Percentiles rank a stretch among this genome's conserved stretches.
phyloP scores from a whole-genome alignment of 495 filamentous ascomycete species.

The Aspergillus bertholletiae region DNA sequence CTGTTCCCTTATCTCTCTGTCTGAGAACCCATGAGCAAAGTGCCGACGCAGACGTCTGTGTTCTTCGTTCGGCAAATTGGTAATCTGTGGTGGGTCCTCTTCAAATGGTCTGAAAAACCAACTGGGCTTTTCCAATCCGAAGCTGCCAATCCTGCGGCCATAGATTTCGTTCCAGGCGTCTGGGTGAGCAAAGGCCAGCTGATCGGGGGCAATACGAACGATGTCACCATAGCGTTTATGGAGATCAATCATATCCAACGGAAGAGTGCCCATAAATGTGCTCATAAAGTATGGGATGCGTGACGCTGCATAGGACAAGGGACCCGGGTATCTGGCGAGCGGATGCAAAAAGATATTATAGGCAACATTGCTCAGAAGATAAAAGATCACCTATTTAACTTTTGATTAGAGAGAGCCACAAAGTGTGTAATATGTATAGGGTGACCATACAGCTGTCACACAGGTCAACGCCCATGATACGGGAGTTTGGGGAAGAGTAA shows the following conservation, averaged over 20 bases:
- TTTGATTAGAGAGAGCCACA: too few species aligned
- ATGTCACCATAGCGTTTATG: slow-evolving; percentile 50
- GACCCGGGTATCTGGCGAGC: slow-evolving; percentile 23
- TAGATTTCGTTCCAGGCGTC: slow-evolving; percentile 56
- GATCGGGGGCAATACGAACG: slow-evolving; percentile 51
- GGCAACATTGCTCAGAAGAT: slow-evolving; percentile 7
- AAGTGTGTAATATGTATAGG: too few species aligned
- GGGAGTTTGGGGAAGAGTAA: too few species aligned
- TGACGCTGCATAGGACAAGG: slow-evolving; percentile 35
- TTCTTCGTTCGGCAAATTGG: slow-evolving; percentile 30
- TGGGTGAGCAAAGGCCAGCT: slow-evolving; percentile 46
- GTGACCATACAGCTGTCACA: too few species aligned
- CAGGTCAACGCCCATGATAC: too few species aligned
- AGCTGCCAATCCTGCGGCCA: slow-evolving; percentile 32
- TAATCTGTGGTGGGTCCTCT: slow-evolving; percentile 9
- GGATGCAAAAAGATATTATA: slow-evolving; percentile 46
- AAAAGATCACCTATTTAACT: not conserved
- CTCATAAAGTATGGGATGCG: slow-evolving; percentile 27
- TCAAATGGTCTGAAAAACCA: slow-evolving; percentile 18
- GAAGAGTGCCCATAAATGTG: slow-evolving; percentile 29
- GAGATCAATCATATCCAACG: slow-evolving; percentile 38
- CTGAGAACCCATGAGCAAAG: slow-evolving; percentile 53
- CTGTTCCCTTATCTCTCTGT: slow-evolving; percentile 40
- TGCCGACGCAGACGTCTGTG: slow-evolving; percentile 42
- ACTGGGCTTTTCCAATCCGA: slow-evolving; percentile 13